These are phyloP conservation scores for Salvia rosmarinus DNA, from an alignment of 257 asterid genomes.

Conservation along the genomic window DNA sequence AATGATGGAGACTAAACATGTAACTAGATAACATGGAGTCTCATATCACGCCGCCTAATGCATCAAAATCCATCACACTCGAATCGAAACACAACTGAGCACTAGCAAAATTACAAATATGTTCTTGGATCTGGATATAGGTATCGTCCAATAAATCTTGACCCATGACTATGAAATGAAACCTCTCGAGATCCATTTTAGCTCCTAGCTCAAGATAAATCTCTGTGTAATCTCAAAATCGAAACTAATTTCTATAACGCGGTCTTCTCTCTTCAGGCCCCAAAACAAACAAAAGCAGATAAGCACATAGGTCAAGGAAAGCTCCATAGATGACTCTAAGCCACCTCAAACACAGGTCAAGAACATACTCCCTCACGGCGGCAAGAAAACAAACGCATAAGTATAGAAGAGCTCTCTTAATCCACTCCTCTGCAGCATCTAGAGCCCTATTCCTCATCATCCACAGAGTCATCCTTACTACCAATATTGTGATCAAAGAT, in stretches of 20 bases:
- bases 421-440: slow-evolving; percentile 3
- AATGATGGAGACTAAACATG: not conserved
- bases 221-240: not conserved
- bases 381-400: not conserved
- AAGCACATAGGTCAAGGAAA: not conserved
- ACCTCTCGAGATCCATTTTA: not conserved
- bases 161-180: not conserved
- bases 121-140: not conserved
- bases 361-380: not conserved
- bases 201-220: not conserved
- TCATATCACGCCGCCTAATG: too few relatives aligned
- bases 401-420: not conserved
- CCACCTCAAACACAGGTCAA: not conserved
- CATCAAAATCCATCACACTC: too few relatives aligned
- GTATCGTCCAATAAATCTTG: not conserved
- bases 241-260: not conserved
- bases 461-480: not conserved
- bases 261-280: not conserved
- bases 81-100: too few relatives aligned
- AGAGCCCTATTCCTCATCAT: not conserved
- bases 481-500: not conserved
- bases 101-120: not conserved
- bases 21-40: not conserved
- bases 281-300: not conserved
- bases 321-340: not conserved